These are phyloP conservation scores for Phytopythium montanum DNA, from an alignment of 352 stramenopile species.

Conservation along the genomic window DNA sequence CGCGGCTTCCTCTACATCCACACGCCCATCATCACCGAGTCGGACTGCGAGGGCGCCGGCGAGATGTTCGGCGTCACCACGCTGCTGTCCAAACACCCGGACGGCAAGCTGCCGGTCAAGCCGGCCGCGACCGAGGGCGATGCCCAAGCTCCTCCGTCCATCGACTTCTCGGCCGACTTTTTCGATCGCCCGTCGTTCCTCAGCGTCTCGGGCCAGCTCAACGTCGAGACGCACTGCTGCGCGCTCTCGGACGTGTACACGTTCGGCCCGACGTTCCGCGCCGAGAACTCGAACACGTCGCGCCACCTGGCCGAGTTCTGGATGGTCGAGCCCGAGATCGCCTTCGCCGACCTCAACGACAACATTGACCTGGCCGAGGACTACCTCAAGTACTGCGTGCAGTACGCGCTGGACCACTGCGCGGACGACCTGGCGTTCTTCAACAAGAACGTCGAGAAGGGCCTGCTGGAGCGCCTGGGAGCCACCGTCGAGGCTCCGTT, in stretches of 20 bases:
- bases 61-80: constrained; percentile 97
- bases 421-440: constrained; percentile 93
- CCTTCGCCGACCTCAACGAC: constrained; percentile 67
- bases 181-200: constrained; percentile 92
- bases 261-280: constrained; percentile 98
- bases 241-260: constrained; percentile 98
- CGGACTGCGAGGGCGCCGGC: constrained; percentile 97
- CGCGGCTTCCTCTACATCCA: constrained; percentile 76
- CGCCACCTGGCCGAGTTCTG: constrained; percentile 97
- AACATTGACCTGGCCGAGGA: constrained; percentile 94
- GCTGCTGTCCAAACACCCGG: neutral
- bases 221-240: constrained; percentile 96
- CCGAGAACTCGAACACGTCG: constrained; percentile 98
- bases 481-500: constrained; percentile 86
- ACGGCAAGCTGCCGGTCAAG: too few species aligned
- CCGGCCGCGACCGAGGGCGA: constrained; percentile 84
- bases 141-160: too few species aligned
- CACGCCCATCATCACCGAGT: constrained; percentile 96
- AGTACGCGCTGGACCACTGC: constrained; percentile 82
- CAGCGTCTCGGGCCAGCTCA: constrained; percentile 92
- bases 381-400: constrained; percentile 89
- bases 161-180: constrained; percentile 90
- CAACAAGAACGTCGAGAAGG: constrained; percentile 85
- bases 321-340: constrained; percentile 97
- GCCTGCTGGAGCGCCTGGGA: constrained; percentile 83